Base-by-base conservation (phyloP, 768 basidiomycete species). In the Zangia roseola region DNA sequence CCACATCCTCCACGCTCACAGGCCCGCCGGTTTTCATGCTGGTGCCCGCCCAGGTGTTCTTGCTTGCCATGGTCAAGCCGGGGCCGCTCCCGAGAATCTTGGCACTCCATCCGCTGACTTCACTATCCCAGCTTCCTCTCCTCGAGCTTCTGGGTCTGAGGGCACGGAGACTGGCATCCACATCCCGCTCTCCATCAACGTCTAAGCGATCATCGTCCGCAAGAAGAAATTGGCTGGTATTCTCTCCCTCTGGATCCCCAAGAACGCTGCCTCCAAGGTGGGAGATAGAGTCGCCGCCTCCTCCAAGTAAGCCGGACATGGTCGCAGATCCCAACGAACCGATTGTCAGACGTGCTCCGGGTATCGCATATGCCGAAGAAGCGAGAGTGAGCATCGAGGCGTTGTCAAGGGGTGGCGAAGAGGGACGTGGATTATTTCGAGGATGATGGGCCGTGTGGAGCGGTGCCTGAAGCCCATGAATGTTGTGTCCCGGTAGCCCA, bases 341-440 rank as follows among this genome's bases (percentile, higher is more conserved):
- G 17, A 72, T 62, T 31, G 80, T 76, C 31, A 69, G 57, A 39
- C 83, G 80, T 23, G 72, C 74, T 17, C 78, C 80, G 14, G 86
- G 82, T 44, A 86, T 71, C 1, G 83, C 94, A 67, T 90, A 97
- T 4, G 91, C 93, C 4, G 92, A 94, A 21, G 91, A 94, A 12
- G 95, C 95, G 10, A 99, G 81, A 0, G 95, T 99, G 39, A 97
- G 75, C 46, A 94, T 74, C 2, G 91, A 94, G 2, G 95, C 95
- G 62, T 98, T 94, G 61, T 94, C 93, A 38, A 83, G 74, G 1
- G 95, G 94, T 19, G 91, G 88, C 6, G 91, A 91, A 14, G 88
- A 87, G 20, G 97, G 95, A 20, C 90, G 83, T 1, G 95, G 95
- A 62, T 99, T 99, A 68, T 97, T 91, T 39, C 93, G 82, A 10